These are phyloP conservation scores for Nymphaea thermarum DNA, from an alignment of 164 flowering plant genomes.

Conservation along the genomic window DNA sequence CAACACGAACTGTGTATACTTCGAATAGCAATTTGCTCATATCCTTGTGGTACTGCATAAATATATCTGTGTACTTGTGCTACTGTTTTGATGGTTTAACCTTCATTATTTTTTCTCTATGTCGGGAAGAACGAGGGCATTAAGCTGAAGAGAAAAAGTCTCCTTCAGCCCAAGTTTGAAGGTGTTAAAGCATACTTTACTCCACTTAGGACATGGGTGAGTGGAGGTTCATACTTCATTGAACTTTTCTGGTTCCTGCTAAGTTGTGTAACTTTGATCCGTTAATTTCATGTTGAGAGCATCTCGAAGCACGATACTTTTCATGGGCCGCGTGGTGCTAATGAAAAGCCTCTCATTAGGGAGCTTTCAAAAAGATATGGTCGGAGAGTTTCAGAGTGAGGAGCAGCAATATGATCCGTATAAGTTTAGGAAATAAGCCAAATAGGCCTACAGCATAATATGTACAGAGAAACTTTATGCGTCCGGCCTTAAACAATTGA, in stretches of 20 bases:
- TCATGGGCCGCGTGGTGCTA: not conserved
- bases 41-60: too few relatives aligned
- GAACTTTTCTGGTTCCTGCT: not conserved
- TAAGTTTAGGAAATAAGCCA: too few relatives aligned
- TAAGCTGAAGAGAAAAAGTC: conserved; percentile 42
- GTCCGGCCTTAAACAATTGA: too few relatives aligned
- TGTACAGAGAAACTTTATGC: too few relatives aligned
- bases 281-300: too few relatives aligned
- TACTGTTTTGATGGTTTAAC: too few relatives aligned
- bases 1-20: too few relatives aligned
- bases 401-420: not conserved
- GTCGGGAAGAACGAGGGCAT: conserved; percentile 45
- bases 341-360: conserved; percentile 40
- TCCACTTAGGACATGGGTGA: conserved; percentile 71
- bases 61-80: too few relatives aligned
- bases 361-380: conserved; percentile 61
- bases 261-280: not conserved
- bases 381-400: conserved; percentile 30
- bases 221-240: not conserved
- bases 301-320: too few relatives aligned
- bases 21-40: too few relatives aligned
- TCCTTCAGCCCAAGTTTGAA: conserved; percentile 49
- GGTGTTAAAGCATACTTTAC: conserved; percentile 33
- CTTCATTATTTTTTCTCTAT: too few relatives aligned
- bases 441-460: too few relatives aligned